Evolutionary conservation across 2,329 filamentous ascomycete species (phyloP).

Genomic region (Cordyceps tenuipes): DNA sequence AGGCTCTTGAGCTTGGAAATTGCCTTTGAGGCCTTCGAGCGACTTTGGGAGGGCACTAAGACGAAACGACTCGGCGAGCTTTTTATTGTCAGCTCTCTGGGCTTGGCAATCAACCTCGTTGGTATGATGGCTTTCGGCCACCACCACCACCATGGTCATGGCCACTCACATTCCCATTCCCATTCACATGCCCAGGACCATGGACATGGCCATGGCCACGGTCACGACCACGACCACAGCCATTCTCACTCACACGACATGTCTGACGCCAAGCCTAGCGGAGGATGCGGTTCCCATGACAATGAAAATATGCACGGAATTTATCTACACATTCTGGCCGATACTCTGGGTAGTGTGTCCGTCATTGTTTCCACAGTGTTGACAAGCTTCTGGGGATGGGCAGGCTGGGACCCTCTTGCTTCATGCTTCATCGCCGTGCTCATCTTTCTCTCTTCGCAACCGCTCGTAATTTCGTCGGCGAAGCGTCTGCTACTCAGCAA

Average conservation of each 20-base stretch:
- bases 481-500: conserved; percentile 76
- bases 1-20: conserved; percentile 94
- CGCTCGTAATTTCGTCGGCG: conserved; percentile 77
- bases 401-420: conserved; percentile 88
- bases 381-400: conserved; percentile 82
- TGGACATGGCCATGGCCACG: conserved; percentile 28
- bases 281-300: conserved; percentile 47
- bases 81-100: conserved; percentile 78
- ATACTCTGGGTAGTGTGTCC: conserved; percentile 87
- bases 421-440: conserved; percentile 89
- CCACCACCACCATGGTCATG: conserved; percentile 44
- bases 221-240: conserved; percentile 29
- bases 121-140: conserved; percentile 79
- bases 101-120: conserved; percentile 82
- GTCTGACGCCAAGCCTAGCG: conserved; percentile 26
- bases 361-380: conserved; percentile 87
- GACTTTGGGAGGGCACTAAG: conserved; percentile 74
- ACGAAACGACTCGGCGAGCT: conserved; percentile 80
- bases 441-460: conserved; percentile 86
- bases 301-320: conserved; percentile 99
- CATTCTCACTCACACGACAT: conserved; percentile 32
- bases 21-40: conserved; percentile 85
- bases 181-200: conserved; percentile 37
- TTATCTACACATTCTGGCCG: conserved; percentile 88
- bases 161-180: conserved; percentile 25